A percentile compares a stretch with the other conserved stretches of the same genome.
Evolutionary conservation across 2,329 filamentous ascomycete genomes (phyloP).

Genomic region (Cercospora sesami): DNA sequence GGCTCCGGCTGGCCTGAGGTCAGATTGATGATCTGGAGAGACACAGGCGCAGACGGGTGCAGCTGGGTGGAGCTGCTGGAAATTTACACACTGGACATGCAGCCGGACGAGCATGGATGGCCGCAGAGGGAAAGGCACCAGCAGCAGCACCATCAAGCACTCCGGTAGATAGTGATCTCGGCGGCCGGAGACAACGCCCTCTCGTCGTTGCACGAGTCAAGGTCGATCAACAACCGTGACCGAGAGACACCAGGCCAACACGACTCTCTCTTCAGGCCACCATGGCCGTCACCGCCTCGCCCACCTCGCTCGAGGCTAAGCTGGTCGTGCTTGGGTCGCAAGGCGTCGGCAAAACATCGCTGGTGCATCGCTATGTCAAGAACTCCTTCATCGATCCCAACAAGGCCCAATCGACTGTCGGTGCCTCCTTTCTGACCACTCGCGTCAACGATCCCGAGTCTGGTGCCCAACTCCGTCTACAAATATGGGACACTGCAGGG

Average conservation of each 20-base stretch:
- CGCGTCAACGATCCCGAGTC: slow-evolving; percentile 74
- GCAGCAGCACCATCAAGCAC: background rate
- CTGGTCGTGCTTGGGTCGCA: slow-evolving; percentile 78
- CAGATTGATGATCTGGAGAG: background rate
- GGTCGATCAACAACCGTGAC: background rate
- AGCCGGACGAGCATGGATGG: background rate
- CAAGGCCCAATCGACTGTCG: slow-evolving; percentile 51
- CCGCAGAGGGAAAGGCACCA: background rate
- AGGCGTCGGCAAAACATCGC: slow-evolving; percentile 76
- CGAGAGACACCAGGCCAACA: background rate
- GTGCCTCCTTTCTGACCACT: slow-evolving; percentile 62
- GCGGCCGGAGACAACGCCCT: background rate
- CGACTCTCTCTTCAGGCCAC: background rate
- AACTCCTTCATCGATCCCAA: slow-evolving; percentile 64
- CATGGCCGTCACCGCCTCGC: slow-evolving; percentile 21
- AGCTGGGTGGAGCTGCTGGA: background rate
- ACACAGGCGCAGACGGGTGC: background rate
- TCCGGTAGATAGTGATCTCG: background rate
- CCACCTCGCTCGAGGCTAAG: slow-evolving; percentile 70
- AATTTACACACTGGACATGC: background rate
- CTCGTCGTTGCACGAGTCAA: background rate
- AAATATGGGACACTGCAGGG: slow-evolving; percentile 95
- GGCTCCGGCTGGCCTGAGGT: background rate
- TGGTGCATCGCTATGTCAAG: slow-evolving; percentile 74
- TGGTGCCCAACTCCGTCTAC: slow-evolving; percentile 82